Evolutionary conservation across 2,329 filamentous ascomycete species (phyloP), one percentile per base, ranked within the genome.

Genomic region (Colletotrichum lini): DNA sequence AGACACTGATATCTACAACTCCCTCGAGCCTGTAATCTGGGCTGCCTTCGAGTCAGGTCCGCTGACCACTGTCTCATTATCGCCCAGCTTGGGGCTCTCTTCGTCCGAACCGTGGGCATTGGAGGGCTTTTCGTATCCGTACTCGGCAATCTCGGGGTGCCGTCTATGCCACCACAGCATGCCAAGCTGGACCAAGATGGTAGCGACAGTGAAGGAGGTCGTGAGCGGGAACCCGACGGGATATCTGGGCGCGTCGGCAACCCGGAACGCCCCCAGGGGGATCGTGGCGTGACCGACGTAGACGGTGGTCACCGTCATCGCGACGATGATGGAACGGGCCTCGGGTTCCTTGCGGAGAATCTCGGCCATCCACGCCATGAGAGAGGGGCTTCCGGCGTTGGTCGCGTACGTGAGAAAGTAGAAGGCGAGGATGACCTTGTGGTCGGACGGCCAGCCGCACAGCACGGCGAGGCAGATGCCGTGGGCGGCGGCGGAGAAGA

Each of bases 241-340:
- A 47, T 82, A 82, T 3, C 73, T 70, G 0, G 81, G 80, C 0
- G 80, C 76, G 53, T 83, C 81, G 0, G 76, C 74, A 0, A 81
- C 80, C 23, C 78, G 77, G 63, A 80, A 83, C 0, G 79, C 80
- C 0, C 81, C 75, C 38, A 83, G 75, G 0, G 81, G 81, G 4
- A 82, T 82, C 0, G 81, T 83, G 2, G 81, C 81, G 18, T 83
- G 81, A 0, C 81, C 81, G 2, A 81, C 72, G 40, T 83, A 83
- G 0, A 82, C 80, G 3, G 83, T 69, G 8, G 79, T 83, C n/a
- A 83, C 79, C 0, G 80, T 81, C 8, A 82, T 54, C 0, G 79
- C 81, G 12, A 82, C 80, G 7, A 82, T 74, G 26, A 82, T 79
- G 1, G 80, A 77, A 12, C 80, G 74, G 4, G 79, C 80, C 65